Conservation (phyloP, 2,329 filamentous ascomycete genomes). For the Neocatenulostroma microsporum region DNA sequence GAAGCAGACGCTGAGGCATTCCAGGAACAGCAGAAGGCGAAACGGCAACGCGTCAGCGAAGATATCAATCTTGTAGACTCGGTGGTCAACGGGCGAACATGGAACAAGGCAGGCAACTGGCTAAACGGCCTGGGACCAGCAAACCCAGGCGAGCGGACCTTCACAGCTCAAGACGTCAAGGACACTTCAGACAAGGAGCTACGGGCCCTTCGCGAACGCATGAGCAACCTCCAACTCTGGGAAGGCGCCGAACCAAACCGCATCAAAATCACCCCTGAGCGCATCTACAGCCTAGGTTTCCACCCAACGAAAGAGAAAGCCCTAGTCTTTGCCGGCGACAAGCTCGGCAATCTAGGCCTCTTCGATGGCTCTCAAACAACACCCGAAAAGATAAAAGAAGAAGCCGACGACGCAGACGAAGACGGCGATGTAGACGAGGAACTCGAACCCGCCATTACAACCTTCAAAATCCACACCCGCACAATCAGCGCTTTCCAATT, state of each 20-base stretch:
- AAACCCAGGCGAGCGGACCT: constrained; percentile 74
- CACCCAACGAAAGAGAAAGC: constrained; percentile 82
- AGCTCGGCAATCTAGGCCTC: constrained; percentile 81
- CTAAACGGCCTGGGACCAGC: constrained; percentile 62
- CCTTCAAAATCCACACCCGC: constrained; percentile 80
- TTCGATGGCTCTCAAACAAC: constrained; percentile 75
- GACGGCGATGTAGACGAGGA: constrained; percentile 59
- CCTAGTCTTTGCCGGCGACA: constrained; percentile 87
- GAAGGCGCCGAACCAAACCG: constrained; percentile 75
- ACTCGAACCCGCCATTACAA: constrained; percentile 71
- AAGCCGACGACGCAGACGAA: constrained; percentile 54
- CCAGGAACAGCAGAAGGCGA: constrained; percentile 51
- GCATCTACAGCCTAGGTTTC: constrained; percentile 79
- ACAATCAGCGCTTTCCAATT: constrained; percentile 84
- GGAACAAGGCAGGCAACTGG: constrained; percentile 60
- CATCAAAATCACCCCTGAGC: constrained; percentile 83
- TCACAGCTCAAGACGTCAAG: constrained; percentile 73
- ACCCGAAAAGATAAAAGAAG: constrained; percentile 34
- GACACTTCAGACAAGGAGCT: constrained; percentile 71
- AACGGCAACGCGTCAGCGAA: constrained; percentile 57
- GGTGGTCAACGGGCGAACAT: constrained; percentile 65
- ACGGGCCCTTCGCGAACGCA: constrained; percentile 63
- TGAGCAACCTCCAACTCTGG: constrained; percentile 72
- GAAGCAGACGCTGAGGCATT: constrained; percentile 55
- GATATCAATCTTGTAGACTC: constrained; percentile 69